phyloP scores from a whole-genome alignment of 441 rosid species.

The Raphanus hybrid region DNA sequence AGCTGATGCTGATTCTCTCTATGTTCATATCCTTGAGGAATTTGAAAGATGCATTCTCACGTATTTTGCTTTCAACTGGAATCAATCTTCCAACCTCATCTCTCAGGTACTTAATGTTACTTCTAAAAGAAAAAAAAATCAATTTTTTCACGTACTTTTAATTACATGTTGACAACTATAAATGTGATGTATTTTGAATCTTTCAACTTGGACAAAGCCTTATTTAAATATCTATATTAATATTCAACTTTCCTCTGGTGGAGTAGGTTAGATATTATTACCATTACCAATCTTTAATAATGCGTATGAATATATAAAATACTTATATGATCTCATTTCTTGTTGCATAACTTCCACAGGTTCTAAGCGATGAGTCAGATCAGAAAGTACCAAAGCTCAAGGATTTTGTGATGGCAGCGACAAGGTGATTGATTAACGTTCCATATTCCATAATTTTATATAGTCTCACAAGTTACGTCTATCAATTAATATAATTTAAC shows the following conservation, averaged over 20 bases:
- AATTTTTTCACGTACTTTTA: not conserved
- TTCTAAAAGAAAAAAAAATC: not conserved
- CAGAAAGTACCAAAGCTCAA: constrained; percentile 61
- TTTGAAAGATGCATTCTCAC: constrained; percentile 73
- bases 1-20: constrained; percentile 54
- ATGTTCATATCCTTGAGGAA: constrained; percentile 65
- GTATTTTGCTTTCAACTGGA: constrained; percentile 86
- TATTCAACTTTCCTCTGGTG: not conserved
- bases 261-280: constrained; percentile 16
- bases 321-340: too few species aligned
- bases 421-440: constrained; percentile 55
- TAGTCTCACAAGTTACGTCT: too few species aligned
- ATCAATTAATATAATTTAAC: not conserved
- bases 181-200: not conserved
- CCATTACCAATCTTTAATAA: constrained; percentile 4
- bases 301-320: not conserved
- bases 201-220: not conserved
- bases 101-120: constrained; percentile 47
- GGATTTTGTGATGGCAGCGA: constrained; percentile 74
- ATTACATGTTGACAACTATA: not conserved
- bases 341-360: constrained; percentile 42
- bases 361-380: constrained; percentile 55
- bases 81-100: constrained; percentile 57
- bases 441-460: not conserved
- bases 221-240: not conserved